phyloP scores from a whole-genome alignment of 2,329 filamentous ascomycete genomes.

The Talaromyces sp. region DNA sequence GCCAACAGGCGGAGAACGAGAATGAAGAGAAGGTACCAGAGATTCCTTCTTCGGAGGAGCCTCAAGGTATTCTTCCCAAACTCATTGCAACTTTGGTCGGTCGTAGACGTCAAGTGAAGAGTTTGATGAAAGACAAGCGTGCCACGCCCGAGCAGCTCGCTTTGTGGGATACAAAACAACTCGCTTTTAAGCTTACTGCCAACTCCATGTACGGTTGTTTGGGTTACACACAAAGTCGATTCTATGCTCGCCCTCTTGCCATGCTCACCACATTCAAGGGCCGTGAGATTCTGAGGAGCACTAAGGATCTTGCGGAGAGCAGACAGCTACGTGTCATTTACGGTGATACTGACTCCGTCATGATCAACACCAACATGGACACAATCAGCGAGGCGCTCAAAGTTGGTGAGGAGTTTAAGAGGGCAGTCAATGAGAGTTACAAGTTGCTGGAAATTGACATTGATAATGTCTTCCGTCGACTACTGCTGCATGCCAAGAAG shows the following conservation, averaged over 20 bases:
- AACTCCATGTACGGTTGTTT: slow-evolving; percentile 99
- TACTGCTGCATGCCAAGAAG: slow-evolving; percentile 96
- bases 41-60: slow-evolving; percentile 71
- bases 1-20: slow-evolving; percentile 56
- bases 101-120: slow-evolving; percentile 89
- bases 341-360: slow-evolving; percentile 98
- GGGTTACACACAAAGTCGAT: slow-evolving; percentile 94
- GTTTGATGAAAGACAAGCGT: slow-evolving; percentile 90
- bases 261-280: slow-evolving; percentile 97
- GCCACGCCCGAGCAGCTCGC: slow-evolving; percentile 84
- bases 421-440: slow-evolving; percentile 90
- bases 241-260: slow-evolving; percentile 92
- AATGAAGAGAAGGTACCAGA: slow-evolving; percentile 89
- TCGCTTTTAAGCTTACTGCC: slow-evolving; percentile 93
- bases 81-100: slow-evolving; percentile 91
- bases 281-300: slow-evolving; percentile 93
- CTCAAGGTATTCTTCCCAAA: slow-evolving; percentile 81
- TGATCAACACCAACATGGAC: slow-evolving; percentile 99
- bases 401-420: slow-evolving; percentile 93
- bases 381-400: slow-evolving; percentile 87
- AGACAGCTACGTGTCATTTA: slow-evolving; percentile 95
- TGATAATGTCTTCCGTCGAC: slow-evolving; percentile 92
- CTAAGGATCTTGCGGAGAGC: slow-evolving; percentile 91
- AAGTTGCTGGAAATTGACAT: slow-evolving; percentile 95
- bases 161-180: slow-evolving; percentile 97